Evolutionary conservation across 148 eudicot species (phyloP).

Genomic region (Polygonum maritimum): DNA sequence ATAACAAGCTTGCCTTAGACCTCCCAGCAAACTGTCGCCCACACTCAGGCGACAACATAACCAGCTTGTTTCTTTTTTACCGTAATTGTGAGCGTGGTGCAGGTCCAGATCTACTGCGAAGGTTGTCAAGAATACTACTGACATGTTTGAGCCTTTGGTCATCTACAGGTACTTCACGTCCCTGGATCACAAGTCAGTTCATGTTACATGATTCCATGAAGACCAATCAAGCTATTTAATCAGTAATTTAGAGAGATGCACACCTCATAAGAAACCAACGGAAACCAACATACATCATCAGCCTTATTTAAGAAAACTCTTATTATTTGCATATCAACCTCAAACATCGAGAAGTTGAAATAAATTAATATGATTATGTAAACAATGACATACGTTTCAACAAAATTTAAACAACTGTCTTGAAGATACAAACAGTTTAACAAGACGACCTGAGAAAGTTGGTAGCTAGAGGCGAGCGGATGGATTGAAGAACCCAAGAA

Average conservation of each 20-base stretch:
- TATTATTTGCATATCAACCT: background rate
- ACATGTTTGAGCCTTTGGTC: constrained; percentile 61
- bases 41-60: background rate
- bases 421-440: background rate
- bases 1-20: background rate
- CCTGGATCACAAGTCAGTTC: constrained; percentile 28
- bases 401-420: background rate
- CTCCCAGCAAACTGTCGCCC: background rate
- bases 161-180: constrained; percentile 67
- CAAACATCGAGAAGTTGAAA: background rate
- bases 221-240: background rate
- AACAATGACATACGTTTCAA: background rate
- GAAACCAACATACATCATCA: background rate
- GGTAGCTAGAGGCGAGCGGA: background rate
- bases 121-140: constrained; percentile 20
- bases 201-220: background rate
- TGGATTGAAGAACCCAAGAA: background rate
- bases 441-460: background rate
- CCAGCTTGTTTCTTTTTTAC: background rate
- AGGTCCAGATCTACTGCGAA: constrained; percentile 20
- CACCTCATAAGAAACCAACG: background rate
- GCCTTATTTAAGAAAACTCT: background rate
- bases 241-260: background rate
- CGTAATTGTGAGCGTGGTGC: background rate
- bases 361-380: background rate